These are phyloP conservation scores for Eucalyptus albens DNA, from an alignment of 345 rosid species.

Conservation along the genomic window DNA sequence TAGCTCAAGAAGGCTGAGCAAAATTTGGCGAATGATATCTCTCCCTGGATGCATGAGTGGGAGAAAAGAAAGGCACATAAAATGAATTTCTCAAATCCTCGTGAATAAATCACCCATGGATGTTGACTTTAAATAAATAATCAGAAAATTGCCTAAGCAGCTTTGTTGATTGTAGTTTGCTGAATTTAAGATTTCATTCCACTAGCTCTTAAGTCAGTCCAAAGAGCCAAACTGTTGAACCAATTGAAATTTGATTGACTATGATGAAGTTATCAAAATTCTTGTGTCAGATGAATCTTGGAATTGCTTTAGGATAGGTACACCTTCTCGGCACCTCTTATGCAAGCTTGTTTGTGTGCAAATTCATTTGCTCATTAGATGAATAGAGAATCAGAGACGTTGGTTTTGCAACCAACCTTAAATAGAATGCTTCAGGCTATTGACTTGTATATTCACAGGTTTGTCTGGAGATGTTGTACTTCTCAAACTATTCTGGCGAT, in stretches of 20 bases:
- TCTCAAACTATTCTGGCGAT: conserved; percentile 89
- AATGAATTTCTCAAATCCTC: background rate
- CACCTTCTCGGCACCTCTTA: background rate
- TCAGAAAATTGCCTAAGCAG: background rate
- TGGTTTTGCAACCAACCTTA: background rate
- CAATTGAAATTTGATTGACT: background rate
- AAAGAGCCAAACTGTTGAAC: background rate
- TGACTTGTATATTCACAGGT: conserved; percentile 34
- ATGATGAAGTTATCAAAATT: background rate
- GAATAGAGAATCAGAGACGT: background rate
- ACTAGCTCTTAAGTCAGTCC: background rate
- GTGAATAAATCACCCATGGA: background rate
- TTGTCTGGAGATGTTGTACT: conserved; percentile 90
- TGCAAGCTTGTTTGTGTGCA: background rate
- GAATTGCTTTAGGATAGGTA: background rate
- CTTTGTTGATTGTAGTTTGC: background rate
- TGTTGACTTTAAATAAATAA: background rate
- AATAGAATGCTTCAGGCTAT: background rate
- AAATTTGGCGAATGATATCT: background rate
- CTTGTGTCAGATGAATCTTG: background rate
- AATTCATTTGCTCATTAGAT: background rate
- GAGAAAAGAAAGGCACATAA: background rate
- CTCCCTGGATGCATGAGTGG: background rate
- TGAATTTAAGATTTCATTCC: background rate
- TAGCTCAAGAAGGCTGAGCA: background rate